A percentile compares a stretch with the other conserved stretches of the same genome.
These are phyloP conservation scores for Umbelopsis sp. DNA, from an alignment of 192 early-diverging fungal species.

Conservation along the genomic window DNA sequence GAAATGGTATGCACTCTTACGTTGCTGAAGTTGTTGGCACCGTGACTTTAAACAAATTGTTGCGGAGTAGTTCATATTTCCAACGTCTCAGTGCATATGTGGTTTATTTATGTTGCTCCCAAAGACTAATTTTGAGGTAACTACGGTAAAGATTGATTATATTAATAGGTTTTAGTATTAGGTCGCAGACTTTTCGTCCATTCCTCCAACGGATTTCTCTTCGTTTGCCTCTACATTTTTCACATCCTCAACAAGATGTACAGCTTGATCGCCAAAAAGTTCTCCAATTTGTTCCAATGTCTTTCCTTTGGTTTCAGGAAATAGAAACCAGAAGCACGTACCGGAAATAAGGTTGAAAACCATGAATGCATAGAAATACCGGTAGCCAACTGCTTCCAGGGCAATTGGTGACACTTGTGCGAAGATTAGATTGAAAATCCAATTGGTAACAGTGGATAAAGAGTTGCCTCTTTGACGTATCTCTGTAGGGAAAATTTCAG, in stretches of 20 bases:
- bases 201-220: not conserved
- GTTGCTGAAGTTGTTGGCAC: too few relatives aligned
- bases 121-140: too few relatives aligned
- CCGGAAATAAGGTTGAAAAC: conserved; percentile 42
- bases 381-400: conserved; percentile 53
- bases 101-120: too few relatives aligned
- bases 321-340: conserved; percentile 53
- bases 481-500: conserved; percentile 78
- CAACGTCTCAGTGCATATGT: too few relatives aligned
- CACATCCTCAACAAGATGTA: not conserved
- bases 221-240: not conserved
- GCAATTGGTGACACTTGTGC: conserved; percentile 64
- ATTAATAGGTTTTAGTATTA: not conserved
- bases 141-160: not conserved
- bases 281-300: conserved; percentile 76
- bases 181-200: not conserved
- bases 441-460: conserved; percentile 76
- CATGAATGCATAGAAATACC: conserved; percentile 56
- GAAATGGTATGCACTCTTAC: too few relatives aligned
- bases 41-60: too few relatives aligned
- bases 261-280: conserved; percentile 42
- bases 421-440: conserved; percentile 70
- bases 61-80: too few relatives aligned
- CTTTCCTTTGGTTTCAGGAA: conserved; percentile 66
- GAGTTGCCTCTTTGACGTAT: conserved; percentile 71